Evolutionary conservation across 2,329 filamentous ascomycete species (phyloP), one percentile per base, ranked within the genome.

Genomic region (Metarhizium brunneum): DNA sequence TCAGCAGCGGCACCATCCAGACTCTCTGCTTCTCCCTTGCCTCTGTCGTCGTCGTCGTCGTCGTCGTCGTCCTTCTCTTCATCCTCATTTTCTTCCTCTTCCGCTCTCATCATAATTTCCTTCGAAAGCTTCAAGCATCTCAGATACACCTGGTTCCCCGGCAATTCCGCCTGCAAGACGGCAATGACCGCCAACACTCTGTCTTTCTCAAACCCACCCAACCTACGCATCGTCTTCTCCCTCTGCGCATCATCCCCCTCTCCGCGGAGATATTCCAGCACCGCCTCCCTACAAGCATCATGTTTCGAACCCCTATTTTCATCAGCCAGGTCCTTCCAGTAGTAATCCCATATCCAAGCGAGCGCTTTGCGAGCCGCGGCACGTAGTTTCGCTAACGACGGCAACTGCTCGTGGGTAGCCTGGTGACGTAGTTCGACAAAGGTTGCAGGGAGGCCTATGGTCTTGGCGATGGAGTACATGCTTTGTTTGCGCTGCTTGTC

Each of bases 351-450:
- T 53, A 96, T 84, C 92, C 92, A 96, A 48, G 77, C 76, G 59
- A 96, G 75, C 1, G 87, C 89, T 63, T 86, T 83, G 59, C 77
- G 73, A 1, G 87, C 83, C 1, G 87, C 87, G 40, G 79, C 78
- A 53, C 90, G 82, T 59, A 96, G 75, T 59, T 90, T 84, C 11
- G 81, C 77, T 54, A 96, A 75, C 1, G 86, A 85, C 0, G 92
- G 92, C 56, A 96, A 75, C 66, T 91, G 88, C 69, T 95, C 89
- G 69, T 97, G 92, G 45, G 91, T 95, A 47, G 88, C 89, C 72
- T 95, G 88, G 69, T 96, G 92, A 49, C 92, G 83, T 57, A 95
- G 76, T 74, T 95, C 91, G 54, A 96, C 90, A 69, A 96, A 95
- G 0, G 87, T 86, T 0, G 86, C 83, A 0, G 87, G 87, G 56